These are phyloP conservation scores for Acaromyces ingoldii DNA, from an alignment of 1,284 basidiomycete species.

Conservation along the genomic window DNA sequence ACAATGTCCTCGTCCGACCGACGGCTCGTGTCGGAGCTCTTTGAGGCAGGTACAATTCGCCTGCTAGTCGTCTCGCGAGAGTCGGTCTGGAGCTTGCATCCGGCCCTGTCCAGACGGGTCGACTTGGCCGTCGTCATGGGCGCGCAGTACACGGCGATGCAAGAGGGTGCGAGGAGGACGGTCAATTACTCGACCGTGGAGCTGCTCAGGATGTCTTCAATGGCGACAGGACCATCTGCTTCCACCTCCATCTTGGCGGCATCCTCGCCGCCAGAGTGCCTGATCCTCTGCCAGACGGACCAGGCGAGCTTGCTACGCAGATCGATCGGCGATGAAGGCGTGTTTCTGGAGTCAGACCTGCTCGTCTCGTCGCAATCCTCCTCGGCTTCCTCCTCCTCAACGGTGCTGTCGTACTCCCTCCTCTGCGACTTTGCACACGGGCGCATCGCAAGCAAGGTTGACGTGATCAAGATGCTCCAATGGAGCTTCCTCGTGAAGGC, in stretches of 20 bases:
- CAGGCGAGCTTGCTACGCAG: constrained; percentile 66
- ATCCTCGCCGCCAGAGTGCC: constrained; percentile 54
- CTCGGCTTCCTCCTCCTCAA: no score
- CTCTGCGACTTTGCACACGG: not conserved
- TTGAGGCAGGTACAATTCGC: constrained; percentile 71
- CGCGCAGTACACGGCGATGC: constrained; percentile 65
- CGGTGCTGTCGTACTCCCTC: not conserved
- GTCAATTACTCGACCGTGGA: constrained; percentile 76
- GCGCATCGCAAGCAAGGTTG: not conserved
- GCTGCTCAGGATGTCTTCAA: constrained; percentile 67
- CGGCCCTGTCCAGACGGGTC: constrained; percentile 66
- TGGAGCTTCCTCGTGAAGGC: not conserved
- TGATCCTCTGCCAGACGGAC: constrained; percentile 81
- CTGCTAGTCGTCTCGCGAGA: constrained; percentile 78
- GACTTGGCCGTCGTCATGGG: constrained; percentile 82
- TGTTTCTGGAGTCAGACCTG: not conserved
- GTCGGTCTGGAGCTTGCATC: constrained; percentile 65
- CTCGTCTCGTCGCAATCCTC: not conserved
- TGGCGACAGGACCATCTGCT: constrained; percentile 59
- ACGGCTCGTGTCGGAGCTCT: constrained; percentile 74
- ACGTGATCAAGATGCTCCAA: not conserved
- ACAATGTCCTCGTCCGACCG: constrained; percentile 68
- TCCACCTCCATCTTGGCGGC: constrained; percentile 64
- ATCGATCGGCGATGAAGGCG: constrained; percentile 2
- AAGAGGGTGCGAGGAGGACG: constrained; percentile 55